Evolutionary conservation across 2,329 filamentous ascomycete genomes (phyloP).

Genomic region (Phaeosphaeria sp.): DNA sequence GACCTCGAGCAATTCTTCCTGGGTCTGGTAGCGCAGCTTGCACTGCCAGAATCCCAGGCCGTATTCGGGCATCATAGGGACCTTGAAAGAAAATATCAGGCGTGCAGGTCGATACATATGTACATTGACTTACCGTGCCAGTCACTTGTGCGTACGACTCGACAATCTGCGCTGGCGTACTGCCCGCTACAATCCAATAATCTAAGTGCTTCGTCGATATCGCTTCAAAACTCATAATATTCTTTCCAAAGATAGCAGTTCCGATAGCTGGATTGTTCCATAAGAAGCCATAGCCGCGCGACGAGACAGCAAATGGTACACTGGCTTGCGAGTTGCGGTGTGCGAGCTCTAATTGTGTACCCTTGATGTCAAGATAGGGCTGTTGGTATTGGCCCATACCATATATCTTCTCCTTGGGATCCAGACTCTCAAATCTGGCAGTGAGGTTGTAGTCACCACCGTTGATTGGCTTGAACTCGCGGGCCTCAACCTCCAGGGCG

Average conservation of each 20-base stretch:
- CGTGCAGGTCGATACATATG: neutral
- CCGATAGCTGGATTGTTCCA: constrained; percentile 72
- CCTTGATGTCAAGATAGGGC: constrained; percentile 67
- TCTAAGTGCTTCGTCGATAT: constrained; percentile 64
- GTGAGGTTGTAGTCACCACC: constrained; percentile 65
- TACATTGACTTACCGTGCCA: constrained; percentile 47
- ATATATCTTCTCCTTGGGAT: constrained; percentile 65
- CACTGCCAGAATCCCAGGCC: constrained; percentile 74
- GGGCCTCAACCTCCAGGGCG: constrained; percentile 62
- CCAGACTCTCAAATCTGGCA: constrained; percentile 63
- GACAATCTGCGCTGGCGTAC: constrained; percentile 62
- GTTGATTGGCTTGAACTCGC: constrained; percentile 62
- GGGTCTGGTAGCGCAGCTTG: constrained; percentile 70
- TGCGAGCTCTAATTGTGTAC: constrained; percentile 67
- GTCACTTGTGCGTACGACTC: constrained; percentile 63
- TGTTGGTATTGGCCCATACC: constrained; percentile 76
- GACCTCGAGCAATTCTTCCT: constrained; percentile 67
- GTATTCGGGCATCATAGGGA: constrained; percentile 73
- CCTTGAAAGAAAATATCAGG: constrained; percentile 32
- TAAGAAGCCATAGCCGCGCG: constrained; percentile 66
- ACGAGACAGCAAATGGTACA: constrained; percentile 67
- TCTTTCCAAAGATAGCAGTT: constrained; percentile 65
- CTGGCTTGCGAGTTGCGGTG: constrained; percentile 72
- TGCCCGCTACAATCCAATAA: constrained; percentile 69
- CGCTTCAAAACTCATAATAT: constrained; percentile 67